phyloP scores from a whole-genome alignment of 106 monocot species.

The Allium sativum region DNA sequence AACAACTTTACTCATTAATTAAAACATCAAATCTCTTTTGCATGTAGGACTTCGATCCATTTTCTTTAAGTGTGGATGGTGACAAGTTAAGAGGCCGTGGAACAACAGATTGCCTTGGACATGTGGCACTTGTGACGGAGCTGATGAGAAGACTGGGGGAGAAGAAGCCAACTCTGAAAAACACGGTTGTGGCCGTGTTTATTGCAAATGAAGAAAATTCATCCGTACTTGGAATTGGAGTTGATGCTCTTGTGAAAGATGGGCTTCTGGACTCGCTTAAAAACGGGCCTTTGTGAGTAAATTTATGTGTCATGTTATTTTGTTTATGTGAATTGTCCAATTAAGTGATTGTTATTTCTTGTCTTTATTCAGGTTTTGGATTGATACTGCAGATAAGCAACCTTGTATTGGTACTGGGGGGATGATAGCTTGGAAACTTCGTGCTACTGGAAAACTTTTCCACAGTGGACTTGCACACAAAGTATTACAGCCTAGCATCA shows the following conservation, averaged over 20 bases:
- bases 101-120: slow-evolving; percentile 92
- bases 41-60: slow-evolving; percentile 57
- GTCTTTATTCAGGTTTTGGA: slow-evolving; percentile 51
- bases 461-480: slow-evolving; percentile 96
- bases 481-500: background rate
- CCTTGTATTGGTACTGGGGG: slow-evolving; percentile 98
- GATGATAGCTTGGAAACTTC: slow-evolving; percentile 81
- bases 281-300: slow-evolving; percentile 44
- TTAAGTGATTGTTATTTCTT: background rate
- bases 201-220: slow-evolving; percentile 98
- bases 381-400: slow-evolving; percentile 97
- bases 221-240: slow-evolving; percentile 57
- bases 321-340: background rate
- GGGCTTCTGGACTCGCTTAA: slow-evolving; percentile 76
- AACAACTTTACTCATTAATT: too few relatives aligned
- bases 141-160: slow-evolving; percentile 70
- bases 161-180: slow-evolving; percentile 51
- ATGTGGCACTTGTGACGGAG: slow-evolving; percentile 88
- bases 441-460: slow-evolving; percentile 86
- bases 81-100: slow-evolving; percentile 79
- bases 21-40: too few relatives aligned
- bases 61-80: slow-evolving; percentile 80
- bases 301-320: background rate
- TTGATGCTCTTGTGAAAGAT: slow-evolving; percentile 65
- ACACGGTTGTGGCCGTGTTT: slow-evolving; percentile 79